Conservation (phyloP, 164 flowering plant genomes). For the Aristolochia contorta region DNA sequence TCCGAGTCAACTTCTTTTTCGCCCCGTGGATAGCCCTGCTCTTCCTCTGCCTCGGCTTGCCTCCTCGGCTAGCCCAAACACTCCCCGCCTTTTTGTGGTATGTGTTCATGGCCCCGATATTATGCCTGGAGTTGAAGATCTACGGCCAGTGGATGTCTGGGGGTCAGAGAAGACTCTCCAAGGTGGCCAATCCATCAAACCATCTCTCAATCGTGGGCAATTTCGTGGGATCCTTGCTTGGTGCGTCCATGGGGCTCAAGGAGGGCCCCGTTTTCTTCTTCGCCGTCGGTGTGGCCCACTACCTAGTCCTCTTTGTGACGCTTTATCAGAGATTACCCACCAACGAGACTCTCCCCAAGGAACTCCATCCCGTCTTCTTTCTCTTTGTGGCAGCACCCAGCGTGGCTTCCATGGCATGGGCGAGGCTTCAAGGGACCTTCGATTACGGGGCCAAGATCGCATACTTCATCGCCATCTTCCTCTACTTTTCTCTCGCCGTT, state of each 20-base stretch:
- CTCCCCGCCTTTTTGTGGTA: slow-evolving; percentile 57
- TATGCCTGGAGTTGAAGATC: slow-evolving; percentile 68
- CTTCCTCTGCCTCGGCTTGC: slow-evolving; percentile 56
- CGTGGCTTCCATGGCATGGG: slow-evolving; percentile 82
- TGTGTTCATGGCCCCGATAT: slow-evolving; percentile 61
- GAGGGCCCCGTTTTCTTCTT: slow-evolving; percentile 87
- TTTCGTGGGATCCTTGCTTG: slow-evolving; percentile 73
- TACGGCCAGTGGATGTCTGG: slow-evolving; percentile 99
- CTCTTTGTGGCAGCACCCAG: slow-evolving; percentile 82
- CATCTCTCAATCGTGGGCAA: slow-evolving; percentile 86
- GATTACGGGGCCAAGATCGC: slow-evolving; percentile 48
- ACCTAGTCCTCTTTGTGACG: slow-evolving; percentile 75
- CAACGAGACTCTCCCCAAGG: slow-evolving; percentile 60
- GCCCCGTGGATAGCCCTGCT: slow-evolving; percentile 74
- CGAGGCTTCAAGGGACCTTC: slow-evolving; percentile 50
- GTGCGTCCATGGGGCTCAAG: slow-evolving; percentile 75
- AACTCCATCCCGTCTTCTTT: slow-evolving; percentile 79
- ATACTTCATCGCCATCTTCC: slow-evolving; percentile 74
- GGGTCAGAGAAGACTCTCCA: slow-evolving; percentile 67
- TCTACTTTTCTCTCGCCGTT: slow-evolving; percentile 73
- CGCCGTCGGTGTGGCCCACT: slow-evolving; percentile 82
- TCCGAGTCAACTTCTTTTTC: slow-evolving; percentile 89
- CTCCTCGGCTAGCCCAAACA: slow-evolving; percentile 29
- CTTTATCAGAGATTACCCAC: slow-evolving; percentile 84
- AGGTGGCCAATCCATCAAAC: slow-evolving; percentile 82